A percentile compares a stretch with the other conserved stretches of the same genome.
Conservation (phyloP, 345 rosid genomes). For the Acer campestre region DNA sequence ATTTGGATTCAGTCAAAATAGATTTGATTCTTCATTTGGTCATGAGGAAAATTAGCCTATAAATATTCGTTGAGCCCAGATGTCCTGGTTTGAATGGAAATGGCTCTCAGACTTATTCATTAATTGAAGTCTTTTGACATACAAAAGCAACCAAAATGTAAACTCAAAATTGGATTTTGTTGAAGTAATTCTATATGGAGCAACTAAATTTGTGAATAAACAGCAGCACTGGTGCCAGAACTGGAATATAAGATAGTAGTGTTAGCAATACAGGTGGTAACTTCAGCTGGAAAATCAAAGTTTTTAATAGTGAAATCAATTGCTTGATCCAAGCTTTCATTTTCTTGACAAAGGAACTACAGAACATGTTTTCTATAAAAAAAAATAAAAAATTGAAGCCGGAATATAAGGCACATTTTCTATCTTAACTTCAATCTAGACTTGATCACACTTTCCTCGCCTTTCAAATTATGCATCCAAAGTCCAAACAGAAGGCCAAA, state of each 20-base stretch:
- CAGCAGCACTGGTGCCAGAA: neutral
- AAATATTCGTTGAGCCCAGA: neutral
- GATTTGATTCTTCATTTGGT: neutral
- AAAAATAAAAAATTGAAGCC: neutral
- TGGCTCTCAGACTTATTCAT: neutral
- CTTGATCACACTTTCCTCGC: neutral
- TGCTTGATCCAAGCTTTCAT: neutral
- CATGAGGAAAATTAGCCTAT: neutral
- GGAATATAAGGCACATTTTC: neutral
- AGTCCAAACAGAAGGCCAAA: neutral
- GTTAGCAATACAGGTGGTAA: neutral
- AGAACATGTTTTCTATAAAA: neutral
- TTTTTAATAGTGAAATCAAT: neutral
- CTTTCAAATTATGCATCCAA: neutral
- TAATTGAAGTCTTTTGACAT: neutral
- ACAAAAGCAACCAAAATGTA: neutral
- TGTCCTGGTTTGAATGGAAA: neutral
- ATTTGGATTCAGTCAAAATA: neutral
- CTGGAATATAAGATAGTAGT: neutral
- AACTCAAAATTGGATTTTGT: conserved; percentile 1
- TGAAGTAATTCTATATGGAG: neutral
- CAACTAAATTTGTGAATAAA: neutral
- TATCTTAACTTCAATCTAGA: neutral
- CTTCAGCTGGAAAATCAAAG: neutral
- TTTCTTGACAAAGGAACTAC: neutral